Base-by-base conservation (phyloP, 169 alveolate genomes). In the Plasmodium adleri region DNA sequence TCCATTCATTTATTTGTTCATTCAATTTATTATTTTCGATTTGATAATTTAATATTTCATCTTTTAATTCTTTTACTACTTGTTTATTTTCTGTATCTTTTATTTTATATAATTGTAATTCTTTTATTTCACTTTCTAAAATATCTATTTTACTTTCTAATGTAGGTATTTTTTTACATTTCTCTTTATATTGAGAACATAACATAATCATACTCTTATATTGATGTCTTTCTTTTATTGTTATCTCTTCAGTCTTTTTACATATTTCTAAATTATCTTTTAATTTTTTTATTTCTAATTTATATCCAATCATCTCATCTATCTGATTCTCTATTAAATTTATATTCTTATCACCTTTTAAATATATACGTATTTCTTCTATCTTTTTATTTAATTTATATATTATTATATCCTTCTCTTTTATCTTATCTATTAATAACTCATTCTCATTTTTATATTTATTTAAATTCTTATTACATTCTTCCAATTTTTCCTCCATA, bases 111-210 rank as follows among this genome's bases (percentile, higher is more conserved):
- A 85, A 4, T 59, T 85, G 87, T 47, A 70, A 70, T 63, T 85
- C 91, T 85, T 85, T 68, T 43, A 85, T 71, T 60, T 85, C 22
- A 24, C 43, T 71, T 70, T 85, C 91, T 15, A 85, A 9, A 1
- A 85, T 47, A 58, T 85, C 91, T 3, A 85, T 59, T 71, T 85
- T 68, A 22, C 43, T 71, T 85, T 85, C 75, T 26, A 85, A 59
- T 20, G 47, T 22, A 2, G 91, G 91, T 0, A 85, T 22, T 13
- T 70, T 49, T 26, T 71, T 85, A 52, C 87, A 68, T 45, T 85
- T 85, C 17, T 85, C 87, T 47, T 85, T 85, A 62, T 85, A 85
- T 26, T 85, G 91, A 22, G 91, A 85, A 22, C 91, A 85, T 26
- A 85, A 52, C 13, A 85, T 71, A 17, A 85, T 68, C 85, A 85